Conservation (phyloP, 2,329 filamentous ascomycete genomes). For the Monascus ruber region DNA sequence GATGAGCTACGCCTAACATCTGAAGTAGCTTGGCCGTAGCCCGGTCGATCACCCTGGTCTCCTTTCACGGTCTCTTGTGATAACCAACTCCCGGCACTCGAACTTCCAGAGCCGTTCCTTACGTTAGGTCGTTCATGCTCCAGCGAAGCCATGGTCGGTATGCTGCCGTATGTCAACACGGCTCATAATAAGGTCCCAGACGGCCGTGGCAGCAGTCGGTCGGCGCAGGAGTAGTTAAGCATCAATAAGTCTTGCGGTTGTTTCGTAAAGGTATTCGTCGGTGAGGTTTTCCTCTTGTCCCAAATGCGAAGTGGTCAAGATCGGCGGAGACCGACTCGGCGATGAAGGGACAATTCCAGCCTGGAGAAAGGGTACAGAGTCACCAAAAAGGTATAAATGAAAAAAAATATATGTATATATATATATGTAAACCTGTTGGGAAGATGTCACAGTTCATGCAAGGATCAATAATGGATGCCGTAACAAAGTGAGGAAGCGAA, state of each 20-base stretch:
- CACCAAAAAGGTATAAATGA: too few species aligned
- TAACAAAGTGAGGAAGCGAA: neutral
- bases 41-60: conserved; percentile 7
- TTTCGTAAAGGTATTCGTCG: too few species aligned
- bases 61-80: conserved; percentile 31
- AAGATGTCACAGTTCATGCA: too few species aligned
- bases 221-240: neutral
- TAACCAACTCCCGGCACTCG: conserved; percentile 25
- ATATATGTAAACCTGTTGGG: too few species aligned
- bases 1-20: neutral
- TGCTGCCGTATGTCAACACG: conserved; percentile 8
- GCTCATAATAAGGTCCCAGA: conserved; percentile 12
- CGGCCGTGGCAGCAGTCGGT: conserved; percentile 6
- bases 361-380: too few species aligned
- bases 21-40: neutral
- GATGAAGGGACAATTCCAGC: too few species aligned
- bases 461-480: neutral
- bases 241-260: too few species aligned
- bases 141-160: conserved; percentile 21
- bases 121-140: conserved; percentile 21
- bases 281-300: too few species aligned
- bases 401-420: too few species aligned
- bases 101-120: conserved; percentile 31
- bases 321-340: too few species aligned
- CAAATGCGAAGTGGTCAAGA: too few species aligned